Evolutionary conservation across 768 basidiomycete genomes (phyloP).

Genomic region (Trametes punicea): DNA sequence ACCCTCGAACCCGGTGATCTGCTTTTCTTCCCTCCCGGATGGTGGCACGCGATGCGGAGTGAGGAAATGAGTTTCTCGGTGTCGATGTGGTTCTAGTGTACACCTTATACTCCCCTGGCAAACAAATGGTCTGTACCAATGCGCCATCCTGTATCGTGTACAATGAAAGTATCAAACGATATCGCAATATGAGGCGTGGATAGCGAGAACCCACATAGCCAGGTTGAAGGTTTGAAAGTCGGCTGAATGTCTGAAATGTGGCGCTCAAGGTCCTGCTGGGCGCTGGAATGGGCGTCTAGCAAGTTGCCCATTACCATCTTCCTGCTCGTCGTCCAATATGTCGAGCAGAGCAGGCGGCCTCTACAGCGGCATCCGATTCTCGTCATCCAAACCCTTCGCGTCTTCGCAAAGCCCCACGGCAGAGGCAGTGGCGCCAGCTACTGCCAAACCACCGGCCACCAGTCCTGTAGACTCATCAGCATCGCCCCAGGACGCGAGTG

Average conservation of each 20-base stretch:
- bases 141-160: no score
- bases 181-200: no score
- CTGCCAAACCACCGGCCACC: conserved; percentile 27
- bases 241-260: no score
- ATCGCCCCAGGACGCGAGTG: conserved; percentile 26
- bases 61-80: conserved; percentile 82
- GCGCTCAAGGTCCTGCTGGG: no score
- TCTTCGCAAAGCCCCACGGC: conserved; percentile 30
- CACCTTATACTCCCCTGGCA: background rate
- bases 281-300: background rate
- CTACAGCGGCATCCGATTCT: conserved; percentile 86
- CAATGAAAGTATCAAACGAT: no score
- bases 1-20: conserved; percentile 81
- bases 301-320: background rate
- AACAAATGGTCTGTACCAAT: no score
- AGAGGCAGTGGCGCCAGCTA: conserved; percentile 21
- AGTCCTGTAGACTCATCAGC: conserved; percentile 22
- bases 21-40: conserved; percentile 85
- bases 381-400: conserved; percentile 56
- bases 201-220: no score
- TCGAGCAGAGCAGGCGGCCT: conserved; percentile 79
- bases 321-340: conserved; percentile 41
- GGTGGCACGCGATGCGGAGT: conserved; percentile 93
- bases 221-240: no score
- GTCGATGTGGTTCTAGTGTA: conserved; percentile 81